These are phyloP conservation scores for Fonsecaea monophora DNA, from an alignment of 2,329 filamentous ascomycete genomes.

Conservation along the genomic window DNA sequence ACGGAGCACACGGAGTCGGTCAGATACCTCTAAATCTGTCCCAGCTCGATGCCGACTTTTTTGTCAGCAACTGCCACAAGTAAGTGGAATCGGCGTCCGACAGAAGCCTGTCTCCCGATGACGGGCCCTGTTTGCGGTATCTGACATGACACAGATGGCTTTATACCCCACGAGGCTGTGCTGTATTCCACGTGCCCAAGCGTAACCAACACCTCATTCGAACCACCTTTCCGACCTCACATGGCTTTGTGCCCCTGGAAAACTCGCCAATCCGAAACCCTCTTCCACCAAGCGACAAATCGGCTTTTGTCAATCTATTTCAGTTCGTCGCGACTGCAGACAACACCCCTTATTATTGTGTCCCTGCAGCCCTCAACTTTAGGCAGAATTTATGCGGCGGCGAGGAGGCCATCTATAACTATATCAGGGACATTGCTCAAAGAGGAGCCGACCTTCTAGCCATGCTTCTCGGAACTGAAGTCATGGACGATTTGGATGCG, in stretches of 20 bases:
- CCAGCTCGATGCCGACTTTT: conserved; percentile 78
- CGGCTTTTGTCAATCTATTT: conserved; percentile 72
- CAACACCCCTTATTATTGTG: conserved; percentile 72
- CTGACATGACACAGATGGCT: conserved; percentile 66
- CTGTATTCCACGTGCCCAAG: conserved; percentile 77
- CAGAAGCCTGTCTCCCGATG: conserved; percentile 3
- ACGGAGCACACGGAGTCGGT: conserved; percentile 85
- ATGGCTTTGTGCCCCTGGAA: conserved; percentile 68
- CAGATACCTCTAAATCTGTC: conserved; percentile 74
- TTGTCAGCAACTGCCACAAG: conserved; percentile 86
- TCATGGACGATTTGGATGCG: conserved; percentile 64
- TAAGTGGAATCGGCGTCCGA: conserved; percentile 36
- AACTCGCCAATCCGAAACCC: conserved; percentile 24
- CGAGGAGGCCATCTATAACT: conserved; percentile 71
- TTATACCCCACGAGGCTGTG: conserved; percentile 77
- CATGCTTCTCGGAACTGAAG: conserved; percentile 68
- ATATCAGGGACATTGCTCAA: conserved; percentile 68
- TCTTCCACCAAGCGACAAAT: conserved; percentile 51
- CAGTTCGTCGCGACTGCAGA: conserved; percentile 80
- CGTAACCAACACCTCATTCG: conserved; percentile 78
- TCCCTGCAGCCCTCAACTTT: conserved; percentile 75
- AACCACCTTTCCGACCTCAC: conserved; percentile 78
- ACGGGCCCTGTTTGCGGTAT: neutral
- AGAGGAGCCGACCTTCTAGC: conserved; percentile 69
- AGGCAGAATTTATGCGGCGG: conserved; percentile 73